Base-by-base conservation (phyloP, 352 stramenopile genomes). In the Phytophthora pistaciae region DNA sequence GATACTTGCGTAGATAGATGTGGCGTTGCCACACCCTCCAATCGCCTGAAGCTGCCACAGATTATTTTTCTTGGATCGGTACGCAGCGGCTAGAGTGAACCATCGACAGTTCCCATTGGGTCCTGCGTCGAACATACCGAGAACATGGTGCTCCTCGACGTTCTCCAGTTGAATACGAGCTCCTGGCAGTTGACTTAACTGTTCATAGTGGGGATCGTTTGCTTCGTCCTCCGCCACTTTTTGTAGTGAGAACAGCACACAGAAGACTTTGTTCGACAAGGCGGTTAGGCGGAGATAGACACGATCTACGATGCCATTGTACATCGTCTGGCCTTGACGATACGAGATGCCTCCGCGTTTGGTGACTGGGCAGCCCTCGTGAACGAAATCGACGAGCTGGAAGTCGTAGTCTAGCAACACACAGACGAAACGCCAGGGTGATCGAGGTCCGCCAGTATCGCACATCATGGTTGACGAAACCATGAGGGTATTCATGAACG, bases 391-490 rank as follows among this genome's bases (percentile, higher is more conserved):
- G 18, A 91, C 68, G 2, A 92, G 58, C 29, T 92, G 83, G 4
- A 88, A 80, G 38, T 91, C 83, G 49, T 88, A 77, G 25, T 90
- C 85, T 18, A 92, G 69, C 6, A 91, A 42, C n/a, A 91, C 44
- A 20, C 64, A 77, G 11, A 87, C 68, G 52, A 90, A 92, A n/a
- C 74, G 70, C 83, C 83, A 91, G 10, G 69, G 70, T 14, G 83
- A 82, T 38, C 59, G 73, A 0, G 31, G 20, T 1, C 54, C 54
- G 5, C 49, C 63, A 1, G 56, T 73, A 5, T 83, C 68, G 11
- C 59, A 75, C 23, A 75, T 70, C 2, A 85, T 65, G 1, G 81
- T 91, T 8, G 76, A 75, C n/a, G 72, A 88, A 23, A 88, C 23
- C 7, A 85, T 73, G 1, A 88, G 31, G 8, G 69, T 70, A 31